Evolutionary conservation across 2,329 filamentous ascomycete genomes (phyloP).

Genomic region (Fusarium illudens): DNA sequence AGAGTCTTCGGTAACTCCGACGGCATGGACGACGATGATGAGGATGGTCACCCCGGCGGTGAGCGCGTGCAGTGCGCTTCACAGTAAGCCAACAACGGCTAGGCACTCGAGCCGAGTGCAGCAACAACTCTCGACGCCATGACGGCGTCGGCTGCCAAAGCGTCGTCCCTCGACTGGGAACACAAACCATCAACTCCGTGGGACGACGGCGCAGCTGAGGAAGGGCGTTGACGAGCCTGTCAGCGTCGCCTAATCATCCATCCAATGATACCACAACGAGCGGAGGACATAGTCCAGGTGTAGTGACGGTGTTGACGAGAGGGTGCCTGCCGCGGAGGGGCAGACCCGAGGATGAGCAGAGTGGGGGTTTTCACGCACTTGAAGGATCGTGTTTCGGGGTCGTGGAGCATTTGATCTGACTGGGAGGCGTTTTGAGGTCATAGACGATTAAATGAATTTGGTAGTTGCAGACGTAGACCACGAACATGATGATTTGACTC

Average conservation of each 20-base stretch:
- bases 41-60: constrained; percentile 76
- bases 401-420: constrained; percentile 46
- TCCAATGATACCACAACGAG: constrained; percentile 43
- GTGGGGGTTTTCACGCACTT: constrained; percentile 28
- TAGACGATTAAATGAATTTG: constrained; percentile 52
- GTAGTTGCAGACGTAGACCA: constrained; percentile 46
- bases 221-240: constrained; percentile 29
- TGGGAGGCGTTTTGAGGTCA: constrained; percentile 51
- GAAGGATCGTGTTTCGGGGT: constrained; percentile 35
- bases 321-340: neutral
- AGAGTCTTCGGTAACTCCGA: constrained; percentile 72
- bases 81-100: constrained; percentile 66
- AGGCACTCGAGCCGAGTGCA: constrained; percentile 12
- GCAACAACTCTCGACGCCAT: constrained; percentile 27
- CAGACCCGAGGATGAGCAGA: constrained; percentile 18
- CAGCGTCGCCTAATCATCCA: constrained; percentile 40
- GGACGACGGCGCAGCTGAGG: constrained; percentile 21
- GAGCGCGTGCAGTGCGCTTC: constrained; percentile 89
- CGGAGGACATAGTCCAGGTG: constrained; percentile 17
- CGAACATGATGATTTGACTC: constrained; percentile 43
- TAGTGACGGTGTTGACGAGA: constrained; percentile 18
- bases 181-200: constrained; percentile 7
- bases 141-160: constrained; percentile 25
- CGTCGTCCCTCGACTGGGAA: constrained; percentile 5
- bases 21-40: constrained; percentile 74